A percentile compares a stretch with the other conserved stretches of the same genome.
These are phyloP conservation scores for Fusarium sp. DNA, from an alignment of 2,329 filamentous ascomycete genomes.

Conservation along the genomic window DNA sequence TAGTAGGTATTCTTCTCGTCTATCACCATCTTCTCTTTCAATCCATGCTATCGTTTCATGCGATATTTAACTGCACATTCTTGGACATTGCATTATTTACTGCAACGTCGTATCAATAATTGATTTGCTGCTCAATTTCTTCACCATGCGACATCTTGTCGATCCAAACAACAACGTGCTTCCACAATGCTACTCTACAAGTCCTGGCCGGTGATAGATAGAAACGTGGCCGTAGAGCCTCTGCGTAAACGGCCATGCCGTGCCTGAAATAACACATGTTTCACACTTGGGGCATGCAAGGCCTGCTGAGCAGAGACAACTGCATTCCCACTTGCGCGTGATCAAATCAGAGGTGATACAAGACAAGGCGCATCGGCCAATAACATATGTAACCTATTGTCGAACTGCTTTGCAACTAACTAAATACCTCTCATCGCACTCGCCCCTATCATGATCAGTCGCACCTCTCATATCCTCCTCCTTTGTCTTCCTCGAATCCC, in stretches of 20 bases:
- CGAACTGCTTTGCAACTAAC: conserved; percentile 45
- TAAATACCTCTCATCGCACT: conserved; percentile 34
- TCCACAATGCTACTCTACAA: conserved; percentile 11
- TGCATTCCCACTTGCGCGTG: conserved; percentile 1
- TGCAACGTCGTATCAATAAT: not conserved
- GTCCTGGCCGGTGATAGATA: conserved; percentile 3
- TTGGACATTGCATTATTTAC: not conserved
- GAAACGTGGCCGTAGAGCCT: conserved; percentile 26
- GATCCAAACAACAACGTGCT: conserved; percentile 20
- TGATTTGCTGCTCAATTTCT: conserved; percentile 20
- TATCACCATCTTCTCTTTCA: conserved; percentile 20
- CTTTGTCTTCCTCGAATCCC: conserved; percentile 17
- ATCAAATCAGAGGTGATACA: conserved; percentile 10
- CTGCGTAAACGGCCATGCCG: conserved; percentile 21
- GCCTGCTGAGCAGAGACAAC: conserved; percentile 14
- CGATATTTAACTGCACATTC: not conserved
- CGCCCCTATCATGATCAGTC: conserved; percentile 14
- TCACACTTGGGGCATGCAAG: conserved; percentile 9
- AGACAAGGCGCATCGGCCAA: conserved; percentile 40
- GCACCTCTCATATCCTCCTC: conserved; percentile 24
- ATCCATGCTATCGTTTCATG: conserved; percentile 1
- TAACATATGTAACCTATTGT: conserved; percentile 44
- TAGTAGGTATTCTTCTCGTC: too few relatives aligned
- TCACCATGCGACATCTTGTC: conserved; percentile 30
- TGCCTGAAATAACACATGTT: conserved; percentile 13